phyloP scores from a whole-genome alignment of 345 rosid species.

The Draba incana region DNA sequence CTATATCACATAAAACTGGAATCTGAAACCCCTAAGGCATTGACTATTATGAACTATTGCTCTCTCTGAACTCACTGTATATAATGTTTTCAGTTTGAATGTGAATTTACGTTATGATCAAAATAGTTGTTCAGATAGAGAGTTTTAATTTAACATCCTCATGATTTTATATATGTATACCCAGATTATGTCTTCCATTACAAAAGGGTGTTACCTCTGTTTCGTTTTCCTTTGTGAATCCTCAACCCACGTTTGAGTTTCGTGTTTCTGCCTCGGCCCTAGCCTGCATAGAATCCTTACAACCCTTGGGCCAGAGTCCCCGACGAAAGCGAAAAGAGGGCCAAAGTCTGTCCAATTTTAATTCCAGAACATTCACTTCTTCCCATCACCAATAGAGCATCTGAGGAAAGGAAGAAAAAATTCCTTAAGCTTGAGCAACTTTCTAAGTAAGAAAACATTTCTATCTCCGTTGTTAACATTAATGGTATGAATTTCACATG shows the following conservation, averaged over 20 bases:
- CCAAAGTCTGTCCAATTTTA: slow-evolving; percentile 1
- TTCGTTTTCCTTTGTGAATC: slow-evolving; percentile 21
- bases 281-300: slow-evolving; percentile 14
- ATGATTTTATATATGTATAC: slow-evolving; percentile 10
- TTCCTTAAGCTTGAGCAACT: too few species aligned
- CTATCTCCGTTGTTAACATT: background rate
- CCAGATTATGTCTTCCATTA: slow-evolving; percentile 19
- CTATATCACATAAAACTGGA: slow-evolving; percentile 45
- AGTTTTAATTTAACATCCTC: slow-evolving; percentile 11
- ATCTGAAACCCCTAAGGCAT: slow-evolving; percentile 5
- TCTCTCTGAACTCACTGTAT: slow-evolving; percentile 24
- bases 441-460: background rate
- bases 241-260: background rate
- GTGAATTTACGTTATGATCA: slow-evolving; percentile 16
- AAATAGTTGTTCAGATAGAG: slow-evolving; percentile 2
- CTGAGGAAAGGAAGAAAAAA: too few species aligned
- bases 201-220: slow-evolving; percentile 27
- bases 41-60: slow-evolving; percentile 30
- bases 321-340: slow-evolving; percentile 4
- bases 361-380: slow-evolving; percentile 10
- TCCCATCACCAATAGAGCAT: too few species aligned
- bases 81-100: slow-evolving; percentile 37
- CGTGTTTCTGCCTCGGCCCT: background rate
- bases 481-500: background rate
- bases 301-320: background rate